Evolutionary conservation across 768 basidiomycete species (phyloP).

Genomic region (Roridomyces roridus): DNA sequence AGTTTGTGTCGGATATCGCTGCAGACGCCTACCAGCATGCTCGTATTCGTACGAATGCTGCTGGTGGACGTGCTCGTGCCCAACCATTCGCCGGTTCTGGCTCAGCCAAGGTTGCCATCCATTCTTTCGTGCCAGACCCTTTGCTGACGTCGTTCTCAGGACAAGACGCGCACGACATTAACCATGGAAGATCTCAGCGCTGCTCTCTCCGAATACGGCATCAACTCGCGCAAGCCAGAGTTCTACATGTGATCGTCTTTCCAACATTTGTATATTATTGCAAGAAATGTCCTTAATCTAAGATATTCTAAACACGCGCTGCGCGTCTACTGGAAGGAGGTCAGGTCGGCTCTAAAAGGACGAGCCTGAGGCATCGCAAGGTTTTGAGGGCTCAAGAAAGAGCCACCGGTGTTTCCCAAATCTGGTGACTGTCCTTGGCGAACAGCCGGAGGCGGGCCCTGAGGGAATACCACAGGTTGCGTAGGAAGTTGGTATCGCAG

Average conservation of each 20-base stretch:
- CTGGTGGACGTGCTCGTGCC: conserved; percentile 71
- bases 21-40: conserved; percentile 98
- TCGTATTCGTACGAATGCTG: conserved; percentile 89
- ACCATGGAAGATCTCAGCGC: conserved; percentile 97
- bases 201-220: conserved; percentile 94
- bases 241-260: conserved; percentile 75
- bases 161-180: conserved; percentile 90
- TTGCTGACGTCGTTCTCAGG: conserved; percentile 47
- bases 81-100: conserved; percentile 63
- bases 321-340: conserved; percentile 11
- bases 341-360: conserved; percentile 21
- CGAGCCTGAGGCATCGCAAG: conserved; percentile 11
- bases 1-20: conserved; percentile 96
- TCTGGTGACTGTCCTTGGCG: not conserved
- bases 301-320: too few species aligned
- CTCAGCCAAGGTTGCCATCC: conserved; percentile 64
- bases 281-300: too few species aligned
- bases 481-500: conserved; percentile 73
- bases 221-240: conserved; percentile 92
- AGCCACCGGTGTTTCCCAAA: conserved; percentile 37
- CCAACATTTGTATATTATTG: too few species aligned
- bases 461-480: conserved; percentile 70
- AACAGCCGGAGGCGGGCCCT: conserved; percentile 21
- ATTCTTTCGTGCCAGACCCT: not conserved
- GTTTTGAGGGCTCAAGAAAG: conserved; percentile 26